phyloP scores from a whole-genome alignment of 768 basidiomycete species.

The Leccinum pellstonianum region DNA sequence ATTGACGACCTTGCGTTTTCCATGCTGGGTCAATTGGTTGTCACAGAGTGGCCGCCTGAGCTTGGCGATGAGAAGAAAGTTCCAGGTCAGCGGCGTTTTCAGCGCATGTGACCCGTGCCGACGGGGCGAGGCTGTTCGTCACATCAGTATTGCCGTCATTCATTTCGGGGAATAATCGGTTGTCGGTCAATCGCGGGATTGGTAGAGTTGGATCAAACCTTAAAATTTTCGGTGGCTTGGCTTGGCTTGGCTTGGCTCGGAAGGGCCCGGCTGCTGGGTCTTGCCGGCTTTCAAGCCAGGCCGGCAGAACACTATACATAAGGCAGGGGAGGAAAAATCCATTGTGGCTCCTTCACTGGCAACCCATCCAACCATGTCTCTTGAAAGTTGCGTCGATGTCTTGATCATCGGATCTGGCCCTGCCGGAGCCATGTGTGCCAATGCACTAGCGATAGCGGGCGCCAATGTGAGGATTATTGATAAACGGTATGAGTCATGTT shows the following conservation, averaged over 20 bases:
- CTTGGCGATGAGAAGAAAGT: not conserved
- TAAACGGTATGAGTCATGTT: not conserved
- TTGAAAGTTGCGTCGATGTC: not conserved
- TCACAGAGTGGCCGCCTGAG: not conserved
- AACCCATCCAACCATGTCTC: not conserved
- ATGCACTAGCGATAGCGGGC: not conserved
- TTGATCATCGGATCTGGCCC: not conserved
- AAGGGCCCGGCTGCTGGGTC: not conserved
- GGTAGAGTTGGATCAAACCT: not conserved
- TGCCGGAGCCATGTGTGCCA: not conserved
- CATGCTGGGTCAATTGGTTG: too few relatives aligned
- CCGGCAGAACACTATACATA: not conserved
- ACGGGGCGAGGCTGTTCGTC: not conserved
- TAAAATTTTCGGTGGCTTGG: not conserved
- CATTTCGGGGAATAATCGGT: not conserved
- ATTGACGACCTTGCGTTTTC: too few relatives aligned
- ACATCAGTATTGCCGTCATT: not conserved
- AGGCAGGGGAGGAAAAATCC: not conserved
- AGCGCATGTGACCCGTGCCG: not conserved
- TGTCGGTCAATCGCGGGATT: not conserved
- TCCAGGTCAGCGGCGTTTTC: not conserved
- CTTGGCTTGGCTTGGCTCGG: not conserved
- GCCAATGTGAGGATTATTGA: not conserved
- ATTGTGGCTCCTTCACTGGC: not conserved
- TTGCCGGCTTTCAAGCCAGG: not conserved